Percentiles rank a stretch among this genome's conserved stretches.
Evolutionary conservation across 768 basidiomycete genomes (phyloP).

Genomic region (Lentinus brumalis): DNA sequence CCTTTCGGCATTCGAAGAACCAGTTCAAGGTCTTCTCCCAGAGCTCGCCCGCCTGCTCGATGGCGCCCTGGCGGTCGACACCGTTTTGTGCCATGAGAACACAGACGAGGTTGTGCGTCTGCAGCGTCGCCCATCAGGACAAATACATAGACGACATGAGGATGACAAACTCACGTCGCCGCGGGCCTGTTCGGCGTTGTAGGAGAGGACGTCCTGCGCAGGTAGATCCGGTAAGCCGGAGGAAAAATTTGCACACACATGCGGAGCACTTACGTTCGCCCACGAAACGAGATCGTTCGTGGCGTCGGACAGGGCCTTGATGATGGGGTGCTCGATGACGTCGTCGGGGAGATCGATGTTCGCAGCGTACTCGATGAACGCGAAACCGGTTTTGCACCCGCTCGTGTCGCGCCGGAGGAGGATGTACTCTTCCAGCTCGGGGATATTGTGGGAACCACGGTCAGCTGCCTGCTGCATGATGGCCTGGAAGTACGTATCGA

Average conservation of each 20-base stretch:
- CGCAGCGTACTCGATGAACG: slow-evolving; percentile 56
- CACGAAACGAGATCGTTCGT: slow-evolving; percentile 53
- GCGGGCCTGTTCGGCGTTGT: slow-evolving; percentile 72
- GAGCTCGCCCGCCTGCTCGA: slow-evolving; percentile 65
- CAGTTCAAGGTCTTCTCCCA: slow-evolving; percentile 71
- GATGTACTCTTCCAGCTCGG: slow-evolving; percentile 54
- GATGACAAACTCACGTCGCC: slow-evolving; percentile 36
- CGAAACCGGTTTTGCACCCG: slow-evolving; percentile 52
- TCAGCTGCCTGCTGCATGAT: slow-evolving; percentile 35
- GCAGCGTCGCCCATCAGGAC: neutral
- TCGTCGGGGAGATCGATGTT: slow-evolving; percentile 54
- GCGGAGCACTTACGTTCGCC: slow-evolving; percentile 34
- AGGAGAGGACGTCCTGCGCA: slow-evolving; percentile 70
- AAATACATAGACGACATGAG: neutral
- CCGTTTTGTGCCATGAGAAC: slow-evolving; percentile 66
- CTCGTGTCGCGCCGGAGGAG: slow-evolving; percentile 54
- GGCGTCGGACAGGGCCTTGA: slow-evolving; percentile 46
- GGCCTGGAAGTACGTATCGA: slow-evolving; percentile 34
- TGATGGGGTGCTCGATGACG: slow-evolving; percentile 51
- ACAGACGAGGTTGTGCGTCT: slow-evolving; percentile 70
- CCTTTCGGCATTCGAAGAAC: slow-evolving; percentile 47
- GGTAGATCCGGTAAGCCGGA: slow-evolving; percentile 8
- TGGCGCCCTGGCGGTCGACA: slow-evolving; percentile 58
- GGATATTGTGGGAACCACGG: slow-evolving; percentile 26
- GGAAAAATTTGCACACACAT: slow-evolving; percentile 2